Percentiles rank a stretch among this genome's conserved stretches.
phyloP scores from a whole-genome alignment of 371 early-diverging fungal species.

The Homolaphlyctis polyrhiza region DNA sequence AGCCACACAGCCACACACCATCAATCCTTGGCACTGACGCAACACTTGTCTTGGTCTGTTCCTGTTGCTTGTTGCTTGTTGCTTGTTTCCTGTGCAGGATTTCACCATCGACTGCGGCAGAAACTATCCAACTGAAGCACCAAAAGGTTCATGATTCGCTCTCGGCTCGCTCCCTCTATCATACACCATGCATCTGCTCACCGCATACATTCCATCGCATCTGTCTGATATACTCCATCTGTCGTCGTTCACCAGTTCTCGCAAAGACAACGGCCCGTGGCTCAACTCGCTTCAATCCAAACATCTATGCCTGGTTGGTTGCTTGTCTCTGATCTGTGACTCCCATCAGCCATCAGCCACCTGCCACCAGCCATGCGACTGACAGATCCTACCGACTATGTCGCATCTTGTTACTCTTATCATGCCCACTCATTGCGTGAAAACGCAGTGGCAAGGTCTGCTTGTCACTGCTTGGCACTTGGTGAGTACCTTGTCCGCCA shows the following conservation, averaged over 20 bases:
- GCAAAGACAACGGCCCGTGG: conserved; percentile 51
- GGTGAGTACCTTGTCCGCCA: neutral
- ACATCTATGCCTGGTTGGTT: conserved; percentile 35
- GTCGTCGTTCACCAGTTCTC: conserved; percentile 30
- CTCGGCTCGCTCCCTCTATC: neutral
- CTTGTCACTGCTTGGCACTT: conserved; percentile 37
- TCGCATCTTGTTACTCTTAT: no score
- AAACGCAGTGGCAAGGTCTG: conserved; percentile 50
- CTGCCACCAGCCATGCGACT: conserved; percentile 12
- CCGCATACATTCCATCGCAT: no score
- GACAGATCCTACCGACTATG: neutral
- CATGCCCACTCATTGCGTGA: no score
- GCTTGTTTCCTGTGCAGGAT: conserved; percentile 33
- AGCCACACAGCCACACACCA: neutral
- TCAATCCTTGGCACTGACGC: no score
- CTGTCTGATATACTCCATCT: no score
- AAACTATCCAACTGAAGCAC: conserved; percentile 49
- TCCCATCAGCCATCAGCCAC: conserved; percentile 6
- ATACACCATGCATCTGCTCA: neutral
- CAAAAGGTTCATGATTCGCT: conserved; percentile 32
- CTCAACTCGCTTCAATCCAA: conserved; percentile 54
- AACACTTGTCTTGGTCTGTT: no score
- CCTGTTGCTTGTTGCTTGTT: no score
- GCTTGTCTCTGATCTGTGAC: neutral
- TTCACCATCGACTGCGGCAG: conserved; percentile 47